Percentiles rank a stretch among this genome's conserved stretches.
phyloP scores from a whole-genome alignment of 2,329 filamentous ascomycete genomes.

The Botrytis byssoidea region DNA sequence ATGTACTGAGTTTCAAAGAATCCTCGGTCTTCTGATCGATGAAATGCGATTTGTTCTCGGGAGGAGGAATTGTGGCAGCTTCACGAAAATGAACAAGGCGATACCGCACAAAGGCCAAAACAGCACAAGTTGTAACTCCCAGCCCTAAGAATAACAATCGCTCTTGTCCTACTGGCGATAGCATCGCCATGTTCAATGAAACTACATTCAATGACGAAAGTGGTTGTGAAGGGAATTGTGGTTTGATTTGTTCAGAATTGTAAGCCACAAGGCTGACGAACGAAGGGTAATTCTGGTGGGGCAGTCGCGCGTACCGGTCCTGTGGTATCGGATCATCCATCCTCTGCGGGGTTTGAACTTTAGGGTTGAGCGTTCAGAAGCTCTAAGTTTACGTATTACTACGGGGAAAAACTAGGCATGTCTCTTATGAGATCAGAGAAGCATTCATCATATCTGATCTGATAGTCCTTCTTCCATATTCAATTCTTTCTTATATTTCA shows the following conservation, averaged over 20 bases:
- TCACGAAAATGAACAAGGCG: constrained; percentile 60
- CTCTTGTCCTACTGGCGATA: constrained; percentile 35
- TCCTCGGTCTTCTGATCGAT: constrained; percentile 76
- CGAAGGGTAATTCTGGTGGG: neutral
- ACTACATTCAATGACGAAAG: constrained; percentile 29
- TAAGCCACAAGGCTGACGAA: constrained; percentile 4
- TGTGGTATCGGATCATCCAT: neutral
- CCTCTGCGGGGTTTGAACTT: neutral
- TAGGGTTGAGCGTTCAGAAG: neutral
- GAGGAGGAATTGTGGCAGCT: constrained; percentile 63
- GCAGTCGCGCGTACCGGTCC: neutral
- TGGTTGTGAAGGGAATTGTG: neutral
- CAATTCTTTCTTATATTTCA: too few species aligned
- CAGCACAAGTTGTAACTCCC: constrained; percentile 54
- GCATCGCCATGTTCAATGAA: constrained; percentile 33
- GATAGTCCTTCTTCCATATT: neutral
- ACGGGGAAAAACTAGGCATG: neutral
- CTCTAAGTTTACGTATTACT: neutral
- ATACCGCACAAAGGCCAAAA: constrained; percentile 56
- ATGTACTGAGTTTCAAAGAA: constrained; percentile 62
- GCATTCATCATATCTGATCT: neutral
- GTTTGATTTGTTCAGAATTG: neutral
- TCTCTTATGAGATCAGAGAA: neutral
- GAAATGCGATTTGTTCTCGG: constrained; percentile 66
- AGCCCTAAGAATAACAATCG: constrained; percentile 34